Conservation (phyloP, 352 stramenopile genomes). For the Phytophthora parvispora region DNA sequence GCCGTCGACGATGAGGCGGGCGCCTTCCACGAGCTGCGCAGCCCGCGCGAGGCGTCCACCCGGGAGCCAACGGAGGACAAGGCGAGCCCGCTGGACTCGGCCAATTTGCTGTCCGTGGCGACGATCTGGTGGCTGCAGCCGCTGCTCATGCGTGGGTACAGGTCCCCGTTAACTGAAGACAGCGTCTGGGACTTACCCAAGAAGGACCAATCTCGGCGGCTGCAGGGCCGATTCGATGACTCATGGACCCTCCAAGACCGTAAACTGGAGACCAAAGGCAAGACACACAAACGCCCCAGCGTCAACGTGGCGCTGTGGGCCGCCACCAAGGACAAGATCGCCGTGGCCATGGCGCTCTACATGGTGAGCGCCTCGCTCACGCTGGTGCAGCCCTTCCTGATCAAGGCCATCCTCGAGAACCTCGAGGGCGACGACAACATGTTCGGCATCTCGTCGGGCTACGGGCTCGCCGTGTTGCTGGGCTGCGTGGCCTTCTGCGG, state of each 20-base stretch:
- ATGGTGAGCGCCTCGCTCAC: constrained; percentile 44
- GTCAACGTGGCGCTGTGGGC: constrained; percentile 60
- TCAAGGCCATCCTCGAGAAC: constrained; percentile 68
- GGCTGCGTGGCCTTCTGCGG: constrained; percentile 44
- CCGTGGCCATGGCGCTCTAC: constrained; percentile 41
- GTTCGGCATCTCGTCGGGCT: constrained; percentile 60
- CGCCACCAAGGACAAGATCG: constrained; percentile 47
- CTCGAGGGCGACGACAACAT: constrained; percentile 46
- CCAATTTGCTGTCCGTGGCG: constrained; percentile 52
- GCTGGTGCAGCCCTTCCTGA: constrained; percentile 60
- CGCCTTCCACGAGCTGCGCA: constrained; percentile 18
- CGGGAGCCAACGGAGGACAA: constrained; percentile 6
- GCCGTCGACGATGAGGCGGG: not conserved
- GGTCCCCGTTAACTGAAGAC: constrained; percentile 39
- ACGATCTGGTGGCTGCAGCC: constrained; percentile 68
- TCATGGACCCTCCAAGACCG: constrained; percentile 38
- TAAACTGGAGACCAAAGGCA: not conserved
- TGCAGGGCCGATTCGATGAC: constrained; percentile 52
- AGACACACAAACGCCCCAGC: constrained; percentile 19
- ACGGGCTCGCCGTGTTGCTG: constrained; percentile 52
- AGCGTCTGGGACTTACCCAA: constrained; percentile 54
- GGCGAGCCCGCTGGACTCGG: constrained; percentile 45
- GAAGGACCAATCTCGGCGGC: constrained; percentile 42
- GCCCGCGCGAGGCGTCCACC: not conserved
- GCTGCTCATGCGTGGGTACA: constrained; percentile 46